Percentiles rank a stretch among this genome's conserved stretches.
phyloP scores from a whole-genome alignment of 306 rosid genomes.

The Nissolia schottii region DNA sequence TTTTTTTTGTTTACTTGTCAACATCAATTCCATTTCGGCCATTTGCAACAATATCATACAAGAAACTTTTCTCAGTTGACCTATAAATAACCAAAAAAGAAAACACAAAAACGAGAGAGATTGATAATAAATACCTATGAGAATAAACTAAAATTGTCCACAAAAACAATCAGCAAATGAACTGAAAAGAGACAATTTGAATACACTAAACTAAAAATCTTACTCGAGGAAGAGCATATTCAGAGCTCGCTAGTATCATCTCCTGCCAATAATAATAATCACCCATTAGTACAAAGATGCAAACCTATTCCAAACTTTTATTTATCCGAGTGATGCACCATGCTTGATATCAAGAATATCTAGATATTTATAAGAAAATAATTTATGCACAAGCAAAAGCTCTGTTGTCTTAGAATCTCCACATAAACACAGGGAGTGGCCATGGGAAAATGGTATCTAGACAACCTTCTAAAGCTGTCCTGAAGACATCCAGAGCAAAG shows the following conservation, averaged over 20 bases:
- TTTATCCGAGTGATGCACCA: neutral
- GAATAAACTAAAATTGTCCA: constrained; percentile 12
- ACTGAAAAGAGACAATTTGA: neutral
- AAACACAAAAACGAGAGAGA: neutral
- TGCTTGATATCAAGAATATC: neutral
- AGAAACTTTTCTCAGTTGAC: constrained; percentile 68
- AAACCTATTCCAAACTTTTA: constrained; percentile 3
- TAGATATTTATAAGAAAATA: neutral
- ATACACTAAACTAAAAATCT: neutral
- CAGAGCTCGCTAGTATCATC: constrained; percentile 89
- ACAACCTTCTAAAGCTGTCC: neutral
- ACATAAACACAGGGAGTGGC: neutral
- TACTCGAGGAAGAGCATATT: constrained; percentile 56
- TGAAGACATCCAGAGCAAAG: neutral
- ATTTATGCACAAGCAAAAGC: neutral
- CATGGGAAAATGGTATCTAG: neutral
- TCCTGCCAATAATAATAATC: constrained; percentile 56
- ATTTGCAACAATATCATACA: constrained; percentile 96
- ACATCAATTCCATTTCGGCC: constrained; percentile 98
- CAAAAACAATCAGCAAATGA: neutral
- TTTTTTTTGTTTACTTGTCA: constrained; percentile 51
- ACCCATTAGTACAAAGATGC: constrained; percentile 19
- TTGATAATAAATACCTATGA: neutral
- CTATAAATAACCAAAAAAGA: constrained; percentile 38
- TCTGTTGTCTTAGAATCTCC: neutral